Evolutionary conservation across 768 basidiomycete genomes (phyloP), one percentile per base, ranked within the genome.

Genomic region (Boletus tomentosulus): DNA sequence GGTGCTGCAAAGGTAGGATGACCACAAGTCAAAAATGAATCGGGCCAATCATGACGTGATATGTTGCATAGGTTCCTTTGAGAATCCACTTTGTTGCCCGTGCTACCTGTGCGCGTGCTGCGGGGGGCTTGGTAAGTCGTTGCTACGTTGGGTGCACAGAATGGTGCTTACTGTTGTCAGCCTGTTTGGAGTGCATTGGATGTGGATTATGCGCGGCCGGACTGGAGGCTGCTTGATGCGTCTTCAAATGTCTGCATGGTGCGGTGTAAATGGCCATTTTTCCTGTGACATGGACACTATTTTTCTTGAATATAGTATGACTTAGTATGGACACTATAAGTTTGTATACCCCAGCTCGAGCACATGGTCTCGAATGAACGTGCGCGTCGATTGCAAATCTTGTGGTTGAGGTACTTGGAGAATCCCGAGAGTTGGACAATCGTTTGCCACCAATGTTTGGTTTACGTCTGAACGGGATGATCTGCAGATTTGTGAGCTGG

Each of bases 91-190:
- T 0, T 86, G 84, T 59, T 85, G 83, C 59, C 85, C 85, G 1
- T 86, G 85, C 61, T 87, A 87, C 64, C 73, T 86, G 8, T 87
- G 85, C 57, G 85, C 85, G 4, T 86, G 83, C 65, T 86, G 84
- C 53, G 85, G 85, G 52, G 85, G 85, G 37, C 74, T 86, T 16
- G 81, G 84, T 84, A 61, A 57, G 73, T 57, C n/a, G 31, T 46
- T 37, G 11, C 7, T 19, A 37, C 31, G 50, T 22, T 22, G n/a
- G 25, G 16, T n/a, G 45, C 34, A 27, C 43, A 8, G 37, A 34
- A 38, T 39, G 48, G 9, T 24, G 13, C 50, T 66, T n/a, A 59
- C 13, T 31, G 6, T 48, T 50, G 7, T 48, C 46, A 85, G 85
- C 78, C 8, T 87, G 85, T 54, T 66, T 87, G 53, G 84, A 87